Percentiles rank a stretch among this genome's conserved stretches.
Conservation (phyloP, 1,284 basidiomycete species). For the Cerrena zonata region DNA sequence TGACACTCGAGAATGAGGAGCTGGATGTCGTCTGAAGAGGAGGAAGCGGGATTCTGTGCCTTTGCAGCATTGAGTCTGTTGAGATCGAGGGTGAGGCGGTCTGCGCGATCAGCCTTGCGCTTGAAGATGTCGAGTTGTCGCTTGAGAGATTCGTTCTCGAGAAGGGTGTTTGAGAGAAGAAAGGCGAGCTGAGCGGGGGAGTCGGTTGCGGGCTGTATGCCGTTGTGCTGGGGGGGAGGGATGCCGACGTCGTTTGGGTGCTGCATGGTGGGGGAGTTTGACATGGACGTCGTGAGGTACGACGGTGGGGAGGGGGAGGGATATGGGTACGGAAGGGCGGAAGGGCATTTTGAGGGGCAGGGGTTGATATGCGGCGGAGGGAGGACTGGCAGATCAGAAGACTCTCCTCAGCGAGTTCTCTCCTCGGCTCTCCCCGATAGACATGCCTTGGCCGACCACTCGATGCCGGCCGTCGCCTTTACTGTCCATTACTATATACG, state of each 20-base stretch:
- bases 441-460: neutral
- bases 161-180: constrained; percentile 47
- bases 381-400: neutral
- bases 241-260: constrained; percentile 18
- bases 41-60: constrained; percentile 4
- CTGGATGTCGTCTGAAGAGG: constrained; percentile 27
- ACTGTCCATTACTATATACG: no score
- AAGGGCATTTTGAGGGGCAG: neutral
- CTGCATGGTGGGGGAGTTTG: constrained; percentile 10
- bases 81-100: constrained; percentile 39
- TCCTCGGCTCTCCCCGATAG: neutral
- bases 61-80: constrained; percentile 21
- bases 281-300: neutral
- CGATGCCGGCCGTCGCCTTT: neutral
- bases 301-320: neutral
- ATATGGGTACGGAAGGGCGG: neutral
- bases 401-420: no score
- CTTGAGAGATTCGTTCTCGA: constrained; percentile 45
- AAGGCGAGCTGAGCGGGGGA: constrained; percentile 49
- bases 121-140: constrained; percentile 39
- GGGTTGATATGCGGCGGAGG: neutral
- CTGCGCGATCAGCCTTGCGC: constrained; percentile 49
- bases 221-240: constrained; percentile 9
- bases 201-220: constrained; percentile 14
- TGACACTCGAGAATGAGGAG: constrained; percentile 42